These are phyloP conservation scores for Theobroma grandiflorum DNA, from an alignment of 441 rosid genomes.

Conservation along the genomic window DNA sequence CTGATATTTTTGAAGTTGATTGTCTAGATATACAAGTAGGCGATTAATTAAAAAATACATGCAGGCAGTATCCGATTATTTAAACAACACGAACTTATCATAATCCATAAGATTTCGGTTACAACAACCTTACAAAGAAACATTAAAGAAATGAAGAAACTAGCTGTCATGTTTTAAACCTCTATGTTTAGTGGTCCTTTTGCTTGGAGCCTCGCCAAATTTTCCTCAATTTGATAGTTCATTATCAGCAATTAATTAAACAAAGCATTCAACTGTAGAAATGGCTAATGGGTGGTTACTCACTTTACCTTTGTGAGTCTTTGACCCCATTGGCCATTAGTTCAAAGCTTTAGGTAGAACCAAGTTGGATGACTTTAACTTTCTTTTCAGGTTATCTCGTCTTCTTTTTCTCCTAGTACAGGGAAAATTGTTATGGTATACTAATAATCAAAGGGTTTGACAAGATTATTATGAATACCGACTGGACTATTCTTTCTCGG, in stretches of 20 bases:
- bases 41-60: not conserved
- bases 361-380: too few species aligned
- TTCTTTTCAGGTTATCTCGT: too few species aligned
- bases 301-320: too few species aligned
- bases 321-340: too few species aligned
- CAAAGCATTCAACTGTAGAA: not conserved
- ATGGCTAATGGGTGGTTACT: too few species aligned
- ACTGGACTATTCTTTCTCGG: too few species aligned
- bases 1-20: too few species aligned
- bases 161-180: not conserved
- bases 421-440: too few species aligned
- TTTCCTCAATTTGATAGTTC: not conserved
- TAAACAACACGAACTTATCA: not conserved
- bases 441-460: too few species aligned
- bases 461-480: too few species aligned
- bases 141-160: conserved; percentile 10
- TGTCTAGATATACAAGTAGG: not conserved
- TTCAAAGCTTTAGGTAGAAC: too few species aligned
- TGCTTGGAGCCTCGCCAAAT: not conserved
- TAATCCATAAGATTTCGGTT: not conserved
- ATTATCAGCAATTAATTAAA: not conserved
- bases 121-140: not conserved
- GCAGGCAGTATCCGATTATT: not conserved
- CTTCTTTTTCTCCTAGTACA: too few species aligned
- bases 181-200: not conserved